Base-by-base conservation (phyloP, 2,329 filamentous ascomycete species). In the Pseudogymnoascus sp. region DNA sequence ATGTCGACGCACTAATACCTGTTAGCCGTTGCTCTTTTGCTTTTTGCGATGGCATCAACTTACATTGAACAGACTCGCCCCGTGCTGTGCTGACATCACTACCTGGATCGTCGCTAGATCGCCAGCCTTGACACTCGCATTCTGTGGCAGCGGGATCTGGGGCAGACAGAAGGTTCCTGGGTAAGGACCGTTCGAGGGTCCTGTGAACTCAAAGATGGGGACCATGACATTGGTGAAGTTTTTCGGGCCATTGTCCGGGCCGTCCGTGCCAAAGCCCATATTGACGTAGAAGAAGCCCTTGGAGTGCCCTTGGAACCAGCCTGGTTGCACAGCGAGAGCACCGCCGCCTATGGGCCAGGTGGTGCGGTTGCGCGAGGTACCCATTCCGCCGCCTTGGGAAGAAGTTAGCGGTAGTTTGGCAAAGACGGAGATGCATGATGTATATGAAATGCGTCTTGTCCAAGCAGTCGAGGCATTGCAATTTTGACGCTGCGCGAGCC, bases 161-260 rank as follows among this genome's bases (percentile, higher is more conserved):
- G 92, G 91, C 53, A 97, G 77, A 71, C 94, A 99, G 70, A 97
- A 85, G 3, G 87, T 89, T 64, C 92, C 93, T 0, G 89, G 89
- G 73, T 92, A 99, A n/a, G 90, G 85, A 62, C 86, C 81, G 74
- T 91, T 94, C 43, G 81, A 82, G 1, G 93, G 92, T 0, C 93
- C 93, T 28, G 85, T 78, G 70, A 97, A 85, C 72, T 93, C 86
- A 75, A 97, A 93, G 28, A 89, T 84, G 12, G 86, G 78, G 1
- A 93, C 76, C 83, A 97, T 94, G 20, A 85, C 79, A 72, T 88
- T 84, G 65, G 90, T 95, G 87, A 95, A 95, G 79, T 97, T 97
- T 6, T 76, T 74, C 0, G 94, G 93, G 62, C 74, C 70, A n/a
- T 62, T 60, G 63, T 81, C 79, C 14, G 84, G 84, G 0, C 82